These are phyloP conservation scores for Nicotiana obtusifolia DNA, from an alignment of 257 asterid genomes.

Conservation along the genomic window DNA sequence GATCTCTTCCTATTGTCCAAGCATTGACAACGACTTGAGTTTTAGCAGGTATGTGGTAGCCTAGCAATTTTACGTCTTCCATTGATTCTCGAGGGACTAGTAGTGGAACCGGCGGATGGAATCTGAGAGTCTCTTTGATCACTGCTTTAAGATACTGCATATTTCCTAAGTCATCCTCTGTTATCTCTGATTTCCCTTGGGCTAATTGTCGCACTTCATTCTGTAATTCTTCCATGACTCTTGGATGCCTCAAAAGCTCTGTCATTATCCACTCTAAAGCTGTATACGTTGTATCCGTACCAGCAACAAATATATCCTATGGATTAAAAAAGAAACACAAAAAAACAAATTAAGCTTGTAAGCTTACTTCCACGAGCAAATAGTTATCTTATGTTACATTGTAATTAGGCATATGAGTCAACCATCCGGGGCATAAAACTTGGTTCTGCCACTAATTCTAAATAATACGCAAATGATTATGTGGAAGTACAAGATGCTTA, in stretches of 20 bases:
- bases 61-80: constrained; percentile 28
- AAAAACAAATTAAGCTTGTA: neutral
- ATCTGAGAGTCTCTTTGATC: constrained; percentile 34
- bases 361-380: too few relatives aligned
- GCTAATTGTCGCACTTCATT: constrained; percentile 24
- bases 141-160: constrained; percentile 45
- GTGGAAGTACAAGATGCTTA: neutral
- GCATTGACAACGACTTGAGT: constrained; percentile 27
- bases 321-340: neutral
- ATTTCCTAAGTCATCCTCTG: constrained; percentile 30
- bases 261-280: constrained; percentile 46
- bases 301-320: constrained; percentile 41
- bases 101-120: constrained; percentile 33
- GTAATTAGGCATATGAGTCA: too few relatives aligned
- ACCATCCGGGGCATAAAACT: too few relatives aligned
- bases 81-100: constrained; percentile 28
- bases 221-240: constrained; percentile 19
- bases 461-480: too few relatives aligned
- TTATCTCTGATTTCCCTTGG: constrained; percentile 20
- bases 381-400: too few relatives aligned
- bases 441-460: too few relatives aligned
- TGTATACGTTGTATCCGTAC: constrained; percentile 39
- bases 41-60: constrained; percentile 28
- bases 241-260: constrained; percentile 40
- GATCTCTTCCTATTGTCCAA: constrained; percentile 46